Base-by-base conservation (phyloP, 1,284 basidiomycete species). In the Xerocomus minutiporus region DNA sequence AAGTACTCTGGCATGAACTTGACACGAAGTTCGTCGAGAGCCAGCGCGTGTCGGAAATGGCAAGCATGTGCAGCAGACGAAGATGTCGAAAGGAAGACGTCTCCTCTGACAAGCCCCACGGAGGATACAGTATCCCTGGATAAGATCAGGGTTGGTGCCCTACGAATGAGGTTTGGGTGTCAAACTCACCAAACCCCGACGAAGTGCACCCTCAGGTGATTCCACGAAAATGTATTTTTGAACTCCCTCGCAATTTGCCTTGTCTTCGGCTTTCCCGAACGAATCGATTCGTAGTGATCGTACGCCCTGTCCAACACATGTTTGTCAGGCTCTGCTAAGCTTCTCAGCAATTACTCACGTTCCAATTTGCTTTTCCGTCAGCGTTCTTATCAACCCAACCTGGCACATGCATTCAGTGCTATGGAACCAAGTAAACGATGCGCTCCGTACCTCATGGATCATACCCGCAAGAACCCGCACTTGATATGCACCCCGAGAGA, bases 401-500 rank as follows among this genome's bases (percentile, higher is more conserved):
- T 65, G 31, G 11, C 13, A 12, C 5, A 36, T 4, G 25, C 12
- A 1, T 23, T 62, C 5, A 50, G 38, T 28, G 41, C n/a, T 5
- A 12, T 13, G 31, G 52, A 40, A 15, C 7, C 34, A n/a, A 44
- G 29, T 17, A 8, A 32, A 20, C 15, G 1, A 25, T 17, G 28
- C n/a, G 2, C 1, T 8, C 36, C 60, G 4, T 52, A 74, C 74
- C 54, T 62, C 67, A 5, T 71, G 54, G 42, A 76, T 73, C 75
- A 77, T 76, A 1, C 57, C 74, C 0, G 75, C 73, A 2, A 76
- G 56, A 2, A 61, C 64, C 4, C 76, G 70, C 11, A 69, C 75
- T 64, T 77, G 75, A 56, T 75, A 77, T 23, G 76, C 75, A 13
- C 75, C 76, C 31, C 75, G 66, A 45, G 75, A 77, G 54, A 77